Percentiles rank a stretch among this genome's conserved stretches.
Conservation (phyloP, 192 early-diverging fungal genomes). For the Backusella sp. region DNA sequence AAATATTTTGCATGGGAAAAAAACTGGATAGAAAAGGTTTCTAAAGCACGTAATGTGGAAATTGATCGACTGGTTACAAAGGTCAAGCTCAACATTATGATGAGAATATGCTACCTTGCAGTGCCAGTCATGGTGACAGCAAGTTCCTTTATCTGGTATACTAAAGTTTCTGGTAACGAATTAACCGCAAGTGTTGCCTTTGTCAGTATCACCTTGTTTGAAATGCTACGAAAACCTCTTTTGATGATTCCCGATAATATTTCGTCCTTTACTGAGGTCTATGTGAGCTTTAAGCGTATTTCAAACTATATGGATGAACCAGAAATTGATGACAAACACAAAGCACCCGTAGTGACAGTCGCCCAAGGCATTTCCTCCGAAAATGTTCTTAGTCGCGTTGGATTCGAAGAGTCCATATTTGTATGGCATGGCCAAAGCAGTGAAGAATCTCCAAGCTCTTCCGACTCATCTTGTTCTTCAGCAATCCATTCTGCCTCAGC, state of each 20-base stretch:
- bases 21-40: constrained; percentile 24
- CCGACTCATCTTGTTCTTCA: background rate
- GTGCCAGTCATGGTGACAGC: constrained; percentile 53
- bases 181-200: constrained; percentile 71
- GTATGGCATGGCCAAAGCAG: constrained; percentile 38
- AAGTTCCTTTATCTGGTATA: constrained; percentile 57
- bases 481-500: background rate
- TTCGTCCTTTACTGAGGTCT: constrained; percentile 68
- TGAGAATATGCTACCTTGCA: constrained; percentile 33
- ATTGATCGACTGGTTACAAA: constrained; percentile 35
- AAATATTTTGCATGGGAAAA: constrained; percentile 59
- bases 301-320: constrained; percentile 73
- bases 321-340: constrained; percentile 65
- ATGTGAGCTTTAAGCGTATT: constrained; percentile 76
- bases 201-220: constrained; percentile 84
- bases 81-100: background rate
- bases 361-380: constrained; percentile 12
- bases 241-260: constrained; percentile 76
- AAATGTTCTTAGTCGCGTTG: constrained; percentile 9
- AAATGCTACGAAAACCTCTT: constrained; percentile 83
- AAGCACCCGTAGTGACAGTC: constrained; percentile 33
- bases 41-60: constrained; percentile 14
- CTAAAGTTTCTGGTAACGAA: constrained; percentile 37
- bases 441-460: background rate
- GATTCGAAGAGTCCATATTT: constrained; percentile 55